phyloP scores from a whole-genome alignment of 2,329 filamentous ascomycete species.

The Xylaria hypoxylon region DNA sequence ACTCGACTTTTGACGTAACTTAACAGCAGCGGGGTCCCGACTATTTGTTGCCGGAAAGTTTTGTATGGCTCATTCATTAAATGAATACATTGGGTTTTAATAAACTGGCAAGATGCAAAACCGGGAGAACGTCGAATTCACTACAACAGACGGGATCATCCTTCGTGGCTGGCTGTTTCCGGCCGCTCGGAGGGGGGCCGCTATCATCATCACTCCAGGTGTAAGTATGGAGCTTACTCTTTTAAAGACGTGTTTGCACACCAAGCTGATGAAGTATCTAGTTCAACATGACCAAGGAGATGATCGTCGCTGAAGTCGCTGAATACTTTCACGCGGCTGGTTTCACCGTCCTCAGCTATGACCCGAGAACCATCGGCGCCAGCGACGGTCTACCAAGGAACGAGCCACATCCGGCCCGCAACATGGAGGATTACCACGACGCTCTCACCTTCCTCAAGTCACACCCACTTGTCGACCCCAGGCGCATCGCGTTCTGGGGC shows the following conservation, averaged over 20 bases:
- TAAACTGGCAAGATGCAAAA: slow-evolving; percentile 16
- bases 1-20: too few relatives aligned
- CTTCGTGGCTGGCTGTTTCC: slow-evolving; percentile 55
- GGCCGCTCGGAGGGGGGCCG: slow-evolving; percentile 45
- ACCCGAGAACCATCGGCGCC: slow-evolving; percentile 52
- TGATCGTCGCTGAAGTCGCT: slow-evolving; percentile 51
- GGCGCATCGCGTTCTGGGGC: slow-evolving; percentile 48
- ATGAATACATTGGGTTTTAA: too few relatives aligned
- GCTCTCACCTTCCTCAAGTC: slow-evolving; percentile 61
- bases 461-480: slow-evolving; percentile 53
- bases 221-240: slow-evolving; percentile 34
- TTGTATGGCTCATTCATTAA: too few relatives aligned
- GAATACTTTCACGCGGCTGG: slow-evolving; percentile 50
- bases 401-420: slow-evolving; percentile 52
- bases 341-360: slow-evolving; percentile 53
- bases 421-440: slow-evolving; percentile 51
- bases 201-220: slow-evolving; percentile 48
- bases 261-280: too few relatives aligned
- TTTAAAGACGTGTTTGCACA: too few relatives aligned
- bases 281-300: slow-evolving; percentile 43
- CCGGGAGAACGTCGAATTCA: slow-evolving; percentile 53
- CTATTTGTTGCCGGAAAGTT: too few relatives aligned
- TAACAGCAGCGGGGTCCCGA: too few relatives aligned
- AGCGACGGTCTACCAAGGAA: slow-evolving; percentile 56
- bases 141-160: slow-evolving; percentile 55